phyloP scores from a whole-genome alignment of 371 early-diverging fungal genomes.

The Rhizopus delemar region DNA sequence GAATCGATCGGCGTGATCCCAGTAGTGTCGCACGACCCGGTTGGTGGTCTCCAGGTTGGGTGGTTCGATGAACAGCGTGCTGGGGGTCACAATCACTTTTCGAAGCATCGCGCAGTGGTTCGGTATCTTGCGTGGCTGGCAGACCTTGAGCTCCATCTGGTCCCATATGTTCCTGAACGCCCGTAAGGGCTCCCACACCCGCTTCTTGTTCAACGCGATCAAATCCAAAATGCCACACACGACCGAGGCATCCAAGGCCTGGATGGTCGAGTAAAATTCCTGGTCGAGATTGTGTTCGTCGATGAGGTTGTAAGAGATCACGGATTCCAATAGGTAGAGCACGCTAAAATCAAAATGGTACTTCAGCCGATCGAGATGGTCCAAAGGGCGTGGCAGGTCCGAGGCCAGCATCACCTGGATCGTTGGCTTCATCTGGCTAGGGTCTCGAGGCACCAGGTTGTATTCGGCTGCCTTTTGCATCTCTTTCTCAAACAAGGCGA shows the following conservation, averaged over 20 bases:
- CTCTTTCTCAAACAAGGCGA: slow-evolving; percentile 20
- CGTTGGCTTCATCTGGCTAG: background rate
- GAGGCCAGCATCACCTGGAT: slow-evolving; percentile 9
- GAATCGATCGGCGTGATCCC: slow-evolving; percentile 56
- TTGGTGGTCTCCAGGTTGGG: slow-evolving; percentile 65
- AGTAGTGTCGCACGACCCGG: slow-evolving; percentile 64
- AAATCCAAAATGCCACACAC: slow-evolving; percentile 41
- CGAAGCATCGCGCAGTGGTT: slow-evolving; percentile 56
- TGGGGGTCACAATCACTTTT: slow-evolving; percentile 65
- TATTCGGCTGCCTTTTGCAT: slow-evolving; percentile 39
- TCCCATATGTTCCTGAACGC: slow-evolving; percentile 25
- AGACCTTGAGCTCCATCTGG: slow-evolving; percentile 20
- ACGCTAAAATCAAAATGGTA: slow-evolving; percentile 36
- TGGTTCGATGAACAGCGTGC: slow-evolving; percentile 57
- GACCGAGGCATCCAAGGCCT: slow-evolving; percentile 25
- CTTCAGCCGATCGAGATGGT: slow-evolving; percentile 28
- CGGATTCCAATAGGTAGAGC: slow-evolving; percentile 51
- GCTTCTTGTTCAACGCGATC: slow-evolving; percentile 28
- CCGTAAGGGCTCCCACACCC: slow-evolving; percentile 40
- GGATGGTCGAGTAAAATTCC: slow-evolving; percentile 34
- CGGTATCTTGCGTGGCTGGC: slow-evolving; percentile 37
- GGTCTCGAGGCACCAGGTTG: slow-evolving; percentile 42
- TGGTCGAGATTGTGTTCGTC: slow-evolving; percentile 46
- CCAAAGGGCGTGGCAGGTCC: slow-evolving; percentile 15
- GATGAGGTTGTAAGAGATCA: slow-evolving; percentile 37